Percentiles rank a stretch among this genome's conserved stretches.
These are phyloP conservation scores for Pyrus communis DNA, from an alignment of 306 rosid species.

Conservation along the genomic window DNA sequence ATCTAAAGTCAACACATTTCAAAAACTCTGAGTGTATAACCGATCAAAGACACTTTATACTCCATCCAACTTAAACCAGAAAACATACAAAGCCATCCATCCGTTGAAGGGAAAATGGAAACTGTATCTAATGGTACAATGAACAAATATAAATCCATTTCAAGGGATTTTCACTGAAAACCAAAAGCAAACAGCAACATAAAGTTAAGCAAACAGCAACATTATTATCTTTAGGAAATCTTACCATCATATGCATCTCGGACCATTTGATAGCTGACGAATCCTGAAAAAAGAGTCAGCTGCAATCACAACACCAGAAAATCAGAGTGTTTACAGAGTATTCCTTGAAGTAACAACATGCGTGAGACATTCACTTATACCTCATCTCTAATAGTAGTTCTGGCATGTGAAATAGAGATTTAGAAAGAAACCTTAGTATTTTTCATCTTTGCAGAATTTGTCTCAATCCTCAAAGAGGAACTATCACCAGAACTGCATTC, in stretches of 20 bases:
- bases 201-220: neutral
- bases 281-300: constrained; percentile 97
- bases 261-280: constrained; percentile 99
- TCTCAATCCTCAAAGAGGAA: constrained; percentile 25
- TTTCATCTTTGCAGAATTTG: constrained; percentile 30
- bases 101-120: neutral
- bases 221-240: neutral
- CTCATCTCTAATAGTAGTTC: constrained; percentile 4
- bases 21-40: no score
- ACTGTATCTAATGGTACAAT: neutral
- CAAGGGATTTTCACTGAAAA: neutral
- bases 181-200: neutral
- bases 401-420: constrained; percentile 9
- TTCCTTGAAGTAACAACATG: neutral
- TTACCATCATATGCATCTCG: constrained; percentile 96
- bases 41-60: no score
- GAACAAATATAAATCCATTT: neutral
- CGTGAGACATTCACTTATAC: neutral
- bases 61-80: neutral
- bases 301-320: constrained; percentile 40
- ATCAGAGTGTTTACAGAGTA: constrained; percentile 30
- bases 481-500: constrained; percentile 44
- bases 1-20: no score
- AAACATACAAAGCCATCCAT: neutral
- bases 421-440: constrained; percentile 59